phyloP scores from a whole-genome alignment of 208 protist species.

The Leishmania tropica region DNA sequence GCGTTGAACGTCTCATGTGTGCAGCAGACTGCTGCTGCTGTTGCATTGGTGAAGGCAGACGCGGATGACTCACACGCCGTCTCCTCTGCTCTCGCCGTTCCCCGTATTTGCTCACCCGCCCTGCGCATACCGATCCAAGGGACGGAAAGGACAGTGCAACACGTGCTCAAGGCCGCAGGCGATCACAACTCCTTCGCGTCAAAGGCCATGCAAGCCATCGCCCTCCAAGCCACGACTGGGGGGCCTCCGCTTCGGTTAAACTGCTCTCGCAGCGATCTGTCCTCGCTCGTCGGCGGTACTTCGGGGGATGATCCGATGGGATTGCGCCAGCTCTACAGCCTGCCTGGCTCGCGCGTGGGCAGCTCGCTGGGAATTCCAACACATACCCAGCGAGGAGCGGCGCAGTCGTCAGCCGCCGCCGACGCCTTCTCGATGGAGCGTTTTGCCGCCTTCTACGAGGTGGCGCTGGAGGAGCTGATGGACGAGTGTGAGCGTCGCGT shows the following conservation, averaged over 20 bases:
- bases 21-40: background rate
- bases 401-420: background rate
- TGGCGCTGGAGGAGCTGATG: conserved; percentile 78
- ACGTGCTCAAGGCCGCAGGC: background rate
- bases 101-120: background rate
- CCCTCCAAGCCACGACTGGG: background rate
- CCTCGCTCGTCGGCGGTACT: background rate
- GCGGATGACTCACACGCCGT: background rate
- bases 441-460: conserved; percentile 74
- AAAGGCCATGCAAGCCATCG: conserved; percentile 27
- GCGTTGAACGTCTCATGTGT: background rate
- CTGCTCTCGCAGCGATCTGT: conserved; percentile 10
- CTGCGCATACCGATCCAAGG: background rate
- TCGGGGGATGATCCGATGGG: conserved; percentile 27
- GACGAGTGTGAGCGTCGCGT: conserved; percentile 68
- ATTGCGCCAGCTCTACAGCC: conserved; percentile 31
- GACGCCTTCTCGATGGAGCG: conserved; percentile 43
- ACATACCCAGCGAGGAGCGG: background rate
- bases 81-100: background rate
- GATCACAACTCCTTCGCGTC: conserved; percentile 10
- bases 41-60: background rate
- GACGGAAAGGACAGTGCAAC: background rate
- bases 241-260: background rate
- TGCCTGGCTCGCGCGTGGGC: conserved; percentile 18
- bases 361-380: conserved; percentile 20